Conservation (phyloP, 2,329 filamentous ascomycete species). For the Claviceps sp. region DNA sequence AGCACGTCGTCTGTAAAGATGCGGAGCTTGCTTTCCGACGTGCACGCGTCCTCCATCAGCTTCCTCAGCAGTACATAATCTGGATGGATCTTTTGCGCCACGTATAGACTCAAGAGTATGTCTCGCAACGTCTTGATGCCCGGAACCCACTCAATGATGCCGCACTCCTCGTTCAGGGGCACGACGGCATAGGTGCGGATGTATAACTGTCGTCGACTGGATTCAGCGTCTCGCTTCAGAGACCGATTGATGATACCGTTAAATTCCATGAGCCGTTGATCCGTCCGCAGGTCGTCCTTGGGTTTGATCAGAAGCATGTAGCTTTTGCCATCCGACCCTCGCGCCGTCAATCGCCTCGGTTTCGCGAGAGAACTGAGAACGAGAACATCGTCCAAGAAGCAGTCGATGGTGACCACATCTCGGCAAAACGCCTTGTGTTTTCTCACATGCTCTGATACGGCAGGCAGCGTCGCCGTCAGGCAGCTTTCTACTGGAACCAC, state of each 20-base stretch:
- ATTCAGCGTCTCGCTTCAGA: constrained; percentile 80
- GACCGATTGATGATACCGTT: constrained; percentile 96
- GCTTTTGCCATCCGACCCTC: constrained; percentile 74
- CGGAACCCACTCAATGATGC: constrained; percentile 96
- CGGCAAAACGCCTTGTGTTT: constrained; percentile 78
- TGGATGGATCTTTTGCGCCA: constrained; percentile 53
- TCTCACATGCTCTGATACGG: constrained; percentile 54
- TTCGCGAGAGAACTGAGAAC: constrained; percentile 86
- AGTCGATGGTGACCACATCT: constrained; percentile 70
- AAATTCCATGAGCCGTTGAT: constrained; percentile 98
- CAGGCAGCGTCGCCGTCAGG: constrained; percentile 69
- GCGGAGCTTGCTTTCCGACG: constrained; percentile 44
- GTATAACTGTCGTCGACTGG: constrained; percentile 78
- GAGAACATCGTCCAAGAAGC: constrained; percentile 76
- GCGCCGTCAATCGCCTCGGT: constrained; percentile 75
- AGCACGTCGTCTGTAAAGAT: constrained; percentile 58
- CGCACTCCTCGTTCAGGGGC: constrained; percentile 92
- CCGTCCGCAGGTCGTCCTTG: constrained; percentile 93
- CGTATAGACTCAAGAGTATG: constrained; percentile 69
- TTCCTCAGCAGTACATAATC: constrained; percentile 56
- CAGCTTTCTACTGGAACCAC: constrained; percentile 83
- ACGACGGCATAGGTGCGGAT: constrained; percentile 97
- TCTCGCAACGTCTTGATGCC: constrained; percentile 90
- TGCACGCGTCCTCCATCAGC: constrained; percentile 49
- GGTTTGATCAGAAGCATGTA: constrained; percentile 95